Conservation (phyloP, 2,329 filamentous ascomycete species). For the Thelonectria rubi region DNA sequence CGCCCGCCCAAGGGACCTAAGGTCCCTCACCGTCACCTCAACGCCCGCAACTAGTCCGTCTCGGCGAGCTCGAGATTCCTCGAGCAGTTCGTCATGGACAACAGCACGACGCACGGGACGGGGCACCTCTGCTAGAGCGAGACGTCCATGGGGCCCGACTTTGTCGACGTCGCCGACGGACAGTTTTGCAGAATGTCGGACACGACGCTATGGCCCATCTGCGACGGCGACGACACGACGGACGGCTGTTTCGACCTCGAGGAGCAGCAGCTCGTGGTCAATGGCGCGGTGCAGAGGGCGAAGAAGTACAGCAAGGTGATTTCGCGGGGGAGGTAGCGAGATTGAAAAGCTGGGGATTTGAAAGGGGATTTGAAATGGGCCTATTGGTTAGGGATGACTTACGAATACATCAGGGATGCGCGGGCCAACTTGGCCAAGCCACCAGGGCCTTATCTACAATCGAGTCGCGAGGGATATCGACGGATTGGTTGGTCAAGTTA, state of each 20-base stretch:
- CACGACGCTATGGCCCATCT: slow-evolving; percentile 27
- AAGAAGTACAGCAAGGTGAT: not conserved
- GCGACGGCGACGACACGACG: not conserved
- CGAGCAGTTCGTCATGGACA: slow-evolving; percentile 16
- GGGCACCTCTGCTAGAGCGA: slow-evolving; percentile 20
- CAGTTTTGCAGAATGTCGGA: slow-evolving; percentile 29
- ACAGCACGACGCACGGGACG: slow-evolving; percentile 7
- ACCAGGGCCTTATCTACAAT: no score
- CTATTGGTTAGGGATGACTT: no score
- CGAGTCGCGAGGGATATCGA: no score
- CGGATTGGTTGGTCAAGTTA: no score
- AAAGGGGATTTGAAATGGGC: not conserved
- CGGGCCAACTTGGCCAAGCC: no score
- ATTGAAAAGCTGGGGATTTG: not conserved
- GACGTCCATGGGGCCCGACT: slow-evolving; percentile 22
- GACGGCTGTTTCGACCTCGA: slow-evolving; percentile 23
- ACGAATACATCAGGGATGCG: no score
- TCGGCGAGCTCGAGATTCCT: not conserved
- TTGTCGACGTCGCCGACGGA: slow-evolving; percentile 16
- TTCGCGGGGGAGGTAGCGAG: not conserved
- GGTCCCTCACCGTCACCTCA: not conserved
- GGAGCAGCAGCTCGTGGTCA: slow-evolving; percentile 13
- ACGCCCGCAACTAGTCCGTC: slow-evolving; percentile 1
- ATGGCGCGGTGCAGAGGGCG: not conserved
- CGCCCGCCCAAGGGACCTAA: not conserved